Evolutionary conservation across 441 rosid genomes (phyloP).

Genomic region (Omphalea diandra): DNA sequence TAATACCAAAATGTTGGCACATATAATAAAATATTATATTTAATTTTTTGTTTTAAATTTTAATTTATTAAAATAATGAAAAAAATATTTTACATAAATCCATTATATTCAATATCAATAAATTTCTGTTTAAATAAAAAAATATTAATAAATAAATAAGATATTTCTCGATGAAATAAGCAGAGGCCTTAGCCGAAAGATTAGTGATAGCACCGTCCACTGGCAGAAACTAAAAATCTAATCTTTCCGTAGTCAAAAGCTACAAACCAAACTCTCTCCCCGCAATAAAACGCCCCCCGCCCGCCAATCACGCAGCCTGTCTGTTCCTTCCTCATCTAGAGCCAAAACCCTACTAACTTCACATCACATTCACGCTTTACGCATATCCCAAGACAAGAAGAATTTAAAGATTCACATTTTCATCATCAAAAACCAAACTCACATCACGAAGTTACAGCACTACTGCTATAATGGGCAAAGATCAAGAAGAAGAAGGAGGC

Average conservation of each 20-base stretch:
- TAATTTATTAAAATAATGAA: no score
- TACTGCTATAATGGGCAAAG: conserved; percentile 36
- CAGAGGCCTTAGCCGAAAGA: neutral
- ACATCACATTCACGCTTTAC: neutral
- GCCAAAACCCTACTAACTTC: conserved; percentile 21
- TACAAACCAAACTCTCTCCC: neutral
- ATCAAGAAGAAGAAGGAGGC: conserved; percentile 28
- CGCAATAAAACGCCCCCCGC: neutral
- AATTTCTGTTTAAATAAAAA: no score
- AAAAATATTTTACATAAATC: no score
- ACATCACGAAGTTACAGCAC: neutral
- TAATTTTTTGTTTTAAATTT: no score
- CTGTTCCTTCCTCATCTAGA: conserved; percentile 1
- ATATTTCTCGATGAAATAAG: neutral
- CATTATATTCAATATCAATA: no score
- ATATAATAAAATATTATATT: no score
- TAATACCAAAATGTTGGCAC: no score
- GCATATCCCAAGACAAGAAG: neutral
- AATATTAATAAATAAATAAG: neutral
- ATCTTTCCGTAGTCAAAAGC: conserved; percentile 11
- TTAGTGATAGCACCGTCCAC: neutral
- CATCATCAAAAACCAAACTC: neutral
- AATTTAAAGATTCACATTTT: no score
- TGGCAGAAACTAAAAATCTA: neutral
- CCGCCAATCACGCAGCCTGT: conserved; percentile 36